phyloP scores from a whole-genome alignment of 768 basidiomycete genomes.

The Pilatotrama ljubarskyi region DNA sequence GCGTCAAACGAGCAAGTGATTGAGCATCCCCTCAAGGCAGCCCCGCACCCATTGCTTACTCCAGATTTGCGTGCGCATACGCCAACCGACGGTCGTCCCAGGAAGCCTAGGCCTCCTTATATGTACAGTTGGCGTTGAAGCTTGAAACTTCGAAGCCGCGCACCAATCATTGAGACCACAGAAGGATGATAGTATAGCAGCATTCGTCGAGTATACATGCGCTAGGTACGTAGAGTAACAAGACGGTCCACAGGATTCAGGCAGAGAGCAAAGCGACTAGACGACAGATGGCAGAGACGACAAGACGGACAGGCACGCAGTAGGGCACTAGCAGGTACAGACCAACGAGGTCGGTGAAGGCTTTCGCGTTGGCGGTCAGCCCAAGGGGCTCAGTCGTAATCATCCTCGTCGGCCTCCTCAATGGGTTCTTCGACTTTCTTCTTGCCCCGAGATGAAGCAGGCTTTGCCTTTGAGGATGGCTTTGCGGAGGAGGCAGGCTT shows the following conservation, averaged over 20 bases:
- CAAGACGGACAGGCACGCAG: not conserved
- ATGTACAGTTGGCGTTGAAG: no score
- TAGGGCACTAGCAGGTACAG: not conserved
- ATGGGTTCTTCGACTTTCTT: constrained; percentile 23
- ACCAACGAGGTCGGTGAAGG: not conserved
- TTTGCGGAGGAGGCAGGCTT: constrained; percentile 13
- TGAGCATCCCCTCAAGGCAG: no score
- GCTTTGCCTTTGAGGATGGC: constrained; percentile 25
- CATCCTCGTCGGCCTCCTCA: constrained; percentile 26
- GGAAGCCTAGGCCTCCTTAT: no score
- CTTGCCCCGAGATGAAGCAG: constrained; percentile 24
- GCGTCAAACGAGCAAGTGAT: no score
- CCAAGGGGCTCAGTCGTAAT: constrained; percentile 11
- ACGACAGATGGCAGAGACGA: not conserved
- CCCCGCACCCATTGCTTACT: no score
- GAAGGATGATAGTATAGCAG: constrained; percentile 5
- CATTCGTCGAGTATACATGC: constrained; percentile 14
- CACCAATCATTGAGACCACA: not conserved
- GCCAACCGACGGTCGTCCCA: no score
- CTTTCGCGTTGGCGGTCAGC: not conserved
- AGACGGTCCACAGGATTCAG: constrained; percentile 3
- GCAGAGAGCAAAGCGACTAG: constrained; percentile 10
- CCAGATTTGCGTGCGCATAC: no score
- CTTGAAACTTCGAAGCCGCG: no score
- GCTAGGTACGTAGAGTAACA: constrained; percentile 12